Evolutionary conservation across 148 eudicot genomes (phyloP).

Genomic region (Polygonum aviculare): DNA sequence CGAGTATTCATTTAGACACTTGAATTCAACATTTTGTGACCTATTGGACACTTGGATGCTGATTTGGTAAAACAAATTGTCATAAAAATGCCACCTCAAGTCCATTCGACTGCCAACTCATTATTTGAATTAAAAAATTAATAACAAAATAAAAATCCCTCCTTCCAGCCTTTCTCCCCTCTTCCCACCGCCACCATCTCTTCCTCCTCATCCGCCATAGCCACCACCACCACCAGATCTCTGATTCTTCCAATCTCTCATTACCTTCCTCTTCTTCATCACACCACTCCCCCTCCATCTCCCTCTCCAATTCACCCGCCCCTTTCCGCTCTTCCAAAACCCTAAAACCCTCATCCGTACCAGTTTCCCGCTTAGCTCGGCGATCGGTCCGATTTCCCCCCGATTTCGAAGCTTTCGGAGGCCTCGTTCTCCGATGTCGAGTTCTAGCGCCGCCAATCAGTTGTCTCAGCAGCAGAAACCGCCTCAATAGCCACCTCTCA

Average conservation of each 20-base stretch:
- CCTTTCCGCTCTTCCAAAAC: neutral
- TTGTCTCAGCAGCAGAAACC: constrained; percentile 25
- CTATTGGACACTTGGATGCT: too few species aligned
- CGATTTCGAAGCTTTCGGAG: neutral
- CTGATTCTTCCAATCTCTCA: neutral
- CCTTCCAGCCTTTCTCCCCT: constrained; percentile 24
- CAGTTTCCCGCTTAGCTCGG: neutral
- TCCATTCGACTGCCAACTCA: too few species aligned
- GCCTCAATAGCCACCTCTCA: constrained; percentile 24
- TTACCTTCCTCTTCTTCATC: neutral
- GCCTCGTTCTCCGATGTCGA: constrained; percentile 19
- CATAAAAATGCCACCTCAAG: too few species aligned
- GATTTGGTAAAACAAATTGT: too few species aligned
- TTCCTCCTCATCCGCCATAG: neutral
- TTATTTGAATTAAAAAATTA: too few species aligned
- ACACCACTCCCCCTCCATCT: neutral
- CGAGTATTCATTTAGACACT: too few species aligned
- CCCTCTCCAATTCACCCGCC: neutral
- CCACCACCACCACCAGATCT: constrained; percentile 15
- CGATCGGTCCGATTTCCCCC: constrained; percentile 9
- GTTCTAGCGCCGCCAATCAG: constrained; percentile 19
- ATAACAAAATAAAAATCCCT: too few species aligned
- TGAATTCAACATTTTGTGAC: too few species aligned
- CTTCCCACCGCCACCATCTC: constrained; percentile 11
- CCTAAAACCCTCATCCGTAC: constrained; percentile 5